Percentiles rank a stretch among this genome's conserved stretches.
phyloP scores from a whole-genome alignment of 2,329 filamentous ascomycete genomes.

The Fusarium mangiferae region DNA sequence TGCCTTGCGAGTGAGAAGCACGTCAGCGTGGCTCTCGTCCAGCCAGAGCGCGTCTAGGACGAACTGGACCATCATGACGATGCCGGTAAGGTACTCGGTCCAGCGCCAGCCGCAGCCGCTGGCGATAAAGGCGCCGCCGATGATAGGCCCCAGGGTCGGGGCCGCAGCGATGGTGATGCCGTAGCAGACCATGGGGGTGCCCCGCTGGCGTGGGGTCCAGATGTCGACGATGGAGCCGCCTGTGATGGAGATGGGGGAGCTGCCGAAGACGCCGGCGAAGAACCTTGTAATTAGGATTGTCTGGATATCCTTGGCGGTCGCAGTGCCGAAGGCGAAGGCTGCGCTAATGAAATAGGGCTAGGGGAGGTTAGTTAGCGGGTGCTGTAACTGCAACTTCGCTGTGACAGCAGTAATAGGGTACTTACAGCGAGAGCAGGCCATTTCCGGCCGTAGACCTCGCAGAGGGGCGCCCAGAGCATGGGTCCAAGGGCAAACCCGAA shows the following conservation, averaged over 20 bases:
- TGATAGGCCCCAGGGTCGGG: background rate
- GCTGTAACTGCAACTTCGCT: no score
- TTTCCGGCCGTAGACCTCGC: slow-evolving; percentile 73
- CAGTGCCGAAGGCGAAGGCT: slow-evolving; percentile 1
- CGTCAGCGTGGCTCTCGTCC: background rate
- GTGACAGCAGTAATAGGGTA: background rate
- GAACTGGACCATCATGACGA: background rate
- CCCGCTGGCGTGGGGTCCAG: background rate
- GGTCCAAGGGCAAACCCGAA: slow-evolving; percentile 67
- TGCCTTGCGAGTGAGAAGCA: background rate
- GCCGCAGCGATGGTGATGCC: background rate
- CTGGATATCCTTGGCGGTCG: background rate
- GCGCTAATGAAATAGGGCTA: background rate
- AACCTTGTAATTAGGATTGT: background rate
- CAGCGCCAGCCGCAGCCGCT: background rate
- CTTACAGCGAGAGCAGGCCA: background rate
- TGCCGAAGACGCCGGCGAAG: background rate
- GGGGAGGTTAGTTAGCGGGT: no score
- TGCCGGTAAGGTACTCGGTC: background rate
- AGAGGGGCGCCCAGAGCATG: slow-evolving; percentile 78
- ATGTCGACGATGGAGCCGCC: background rate
- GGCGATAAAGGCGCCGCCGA: background rate
- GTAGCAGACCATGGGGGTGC: background rate
- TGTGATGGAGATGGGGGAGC: slow-evolving; percentile 1
- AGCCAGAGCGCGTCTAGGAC: background rate